A percentile compares a stretch with the other conserved stretches of the same genome.
Evolutionary conservation across 2,329 filamentous ascomycete genomes (phyloP).

Genomic region (Coniochaeta sp.): DNA sequence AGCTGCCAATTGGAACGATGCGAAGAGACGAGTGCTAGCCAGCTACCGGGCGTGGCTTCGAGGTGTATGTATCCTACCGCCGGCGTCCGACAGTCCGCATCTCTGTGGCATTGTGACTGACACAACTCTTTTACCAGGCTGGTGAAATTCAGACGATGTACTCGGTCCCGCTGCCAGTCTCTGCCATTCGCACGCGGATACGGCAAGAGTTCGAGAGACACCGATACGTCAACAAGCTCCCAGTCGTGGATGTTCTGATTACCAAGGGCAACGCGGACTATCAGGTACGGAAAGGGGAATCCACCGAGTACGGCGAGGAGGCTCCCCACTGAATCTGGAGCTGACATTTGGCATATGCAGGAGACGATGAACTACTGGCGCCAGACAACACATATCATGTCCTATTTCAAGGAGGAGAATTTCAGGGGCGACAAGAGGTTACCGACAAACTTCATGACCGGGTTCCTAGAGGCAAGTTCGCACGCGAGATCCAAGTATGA

Average conservation of each 20-base stretch:
- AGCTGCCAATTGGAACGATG: constrained; percentile 88
- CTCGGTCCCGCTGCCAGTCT: constrained; percentile 81
- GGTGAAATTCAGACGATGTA: constrained; percentile 98
- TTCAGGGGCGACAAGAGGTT: constrained; percentile 69
- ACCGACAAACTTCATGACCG: constrained; percentile 85
- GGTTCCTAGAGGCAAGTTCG: constrained; percentile 79
- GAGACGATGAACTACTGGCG: constrained; percentile 99
- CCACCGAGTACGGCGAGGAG: background rate
- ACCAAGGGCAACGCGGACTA: constrained; percentile 90
- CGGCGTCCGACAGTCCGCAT: background rate
- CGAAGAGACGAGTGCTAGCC: constrained; percentile 76
- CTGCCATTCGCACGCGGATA: constrained; percentile 84
- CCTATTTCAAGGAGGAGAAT: constrained; percentile 86
- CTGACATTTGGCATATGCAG: constrained; percentile 35
- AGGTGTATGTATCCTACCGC: constrained; percentile 63
- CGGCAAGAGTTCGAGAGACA: constrained; percentile 95
- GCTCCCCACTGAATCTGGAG: constrained; percentile 1
- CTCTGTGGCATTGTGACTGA: background rate
- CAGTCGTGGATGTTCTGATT: constrained; percentile 80
- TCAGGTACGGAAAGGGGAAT: constrained; percentile 56
- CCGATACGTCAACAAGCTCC: constrained; percentile 84
- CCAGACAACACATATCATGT: constrained; percentile 90
- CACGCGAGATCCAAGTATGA: background rate
- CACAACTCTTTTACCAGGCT: constrained; percentile 50
- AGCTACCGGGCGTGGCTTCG: constrained; percentile 95